These are phyloP conservation scores for Nevesoporus exiguus DNA, from an alignment of 768 basidiomycete genomes.

Conservation along the genomic window DNA sequence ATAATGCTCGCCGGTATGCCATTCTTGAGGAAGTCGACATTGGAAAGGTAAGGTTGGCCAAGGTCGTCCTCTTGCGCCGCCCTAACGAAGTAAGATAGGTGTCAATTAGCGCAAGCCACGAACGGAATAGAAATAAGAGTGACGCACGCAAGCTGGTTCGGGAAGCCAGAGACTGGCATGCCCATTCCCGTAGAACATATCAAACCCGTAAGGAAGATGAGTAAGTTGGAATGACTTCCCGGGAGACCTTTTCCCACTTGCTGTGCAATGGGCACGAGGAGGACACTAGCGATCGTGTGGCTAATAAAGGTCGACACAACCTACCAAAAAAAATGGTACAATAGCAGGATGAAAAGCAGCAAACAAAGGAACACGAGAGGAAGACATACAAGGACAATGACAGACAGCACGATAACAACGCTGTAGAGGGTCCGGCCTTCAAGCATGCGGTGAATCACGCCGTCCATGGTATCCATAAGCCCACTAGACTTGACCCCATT, in stretches of 20 bases:
- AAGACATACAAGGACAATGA: constrained; percentile 59
- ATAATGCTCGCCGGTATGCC: constrained; percentile 94
- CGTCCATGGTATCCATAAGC: constrained; percentile 75
- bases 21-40: constrained; percentile 89
- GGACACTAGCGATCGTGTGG: constrained; percentile 93
- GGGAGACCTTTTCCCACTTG: constrained; percentile 79
- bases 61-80: constrained; percentile 94
- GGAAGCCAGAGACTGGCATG: constrained; percentile 98
- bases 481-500: constrained; percentile 91
- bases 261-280: constrained; percentile 95
- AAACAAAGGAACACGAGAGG: background rate
- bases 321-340: constrained; percentile 33
- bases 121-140: background rate
- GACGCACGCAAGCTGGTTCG: constrained; percentile 91
- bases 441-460: constrained; percentile 54
- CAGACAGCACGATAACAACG: constrained; percentile 68
- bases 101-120: background rate
- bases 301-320: constrained; percentile 94
- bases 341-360: background rate
- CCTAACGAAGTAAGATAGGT: constrained; percentile 36
- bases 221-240: constrained; percentile 68
- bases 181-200: constrained; percentile 98
- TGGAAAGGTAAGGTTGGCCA: constrained; percentile 81
- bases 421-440: constrained; percentile 60
- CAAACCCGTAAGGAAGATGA: constrained; percentile 90